A percentile compares a stretch with the other conserved stretches of the same genome.
Conservation (phyloP, 345 rosid species). For the Hevea brasiliensis region DNA sequence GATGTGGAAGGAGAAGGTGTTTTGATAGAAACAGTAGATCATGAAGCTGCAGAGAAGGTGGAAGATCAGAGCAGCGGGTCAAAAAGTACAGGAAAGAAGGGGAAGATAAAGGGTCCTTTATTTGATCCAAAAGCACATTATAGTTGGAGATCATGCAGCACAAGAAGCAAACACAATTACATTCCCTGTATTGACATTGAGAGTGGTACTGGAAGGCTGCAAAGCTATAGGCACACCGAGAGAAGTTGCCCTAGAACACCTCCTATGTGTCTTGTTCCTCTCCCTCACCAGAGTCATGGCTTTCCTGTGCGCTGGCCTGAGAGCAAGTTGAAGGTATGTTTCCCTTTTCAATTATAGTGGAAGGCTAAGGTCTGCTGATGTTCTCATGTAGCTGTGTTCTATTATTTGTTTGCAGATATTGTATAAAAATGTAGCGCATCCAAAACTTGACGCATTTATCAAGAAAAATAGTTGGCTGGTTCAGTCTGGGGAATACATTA, state of each 20-base stretch:
- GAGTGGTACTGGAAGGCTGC: slow-evolving; percentile 58
- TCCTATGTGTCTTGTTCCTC: slow-evolving; percentile 82
- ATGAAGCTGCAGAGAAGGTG: slow-evolving; percentile 43
- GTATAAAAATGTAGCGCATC: slow-evolving; percentile 86
- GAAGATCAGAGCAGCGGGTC: slow-evolving; percentile 44
- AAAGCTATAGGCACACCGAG: slow-evolving; percentile 72
- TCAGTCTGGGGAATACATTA: slow-evolving; percentile 64
- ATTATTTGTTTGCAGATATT: slow-evolving; percentile 51
- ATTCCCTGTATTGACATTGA: slow-evolving; percentile 93
- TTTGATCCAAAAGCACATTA: slow-evolving; percentile 84
- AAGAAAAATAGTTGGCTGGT: slow-evolving; percentile 75
- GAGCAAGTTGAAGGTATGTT: slow-evolving; percentile 68
- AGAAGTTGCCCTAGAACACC: slow-evolving; percentile 78
- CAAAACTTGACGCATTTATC: slow-evolving; percentile 75
- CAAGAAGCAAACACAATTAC: slow-evolving; percentile 90
- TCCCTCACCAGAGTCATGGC: slow-evolving; percentile 73
- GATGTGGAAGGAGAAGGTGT: slow-evolving; percentile 45
- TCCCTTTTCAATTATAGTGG: slow-evolving; percentile 10
- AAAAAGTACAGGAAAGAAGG: slow-evolving; percentile 39
- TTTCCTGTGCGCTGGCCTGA: slow-evolving; percentile 80
- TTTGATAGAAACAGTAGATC: slow-evolving; percentile 43
- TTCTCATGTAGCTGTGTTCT: slow-evolving; percentile 15
- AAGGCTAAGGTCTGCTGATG: slow-evolving; percentile 17
- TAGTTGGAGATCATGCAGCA: slow-evolving; percentile 78
- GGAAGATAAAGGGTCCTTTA: slow-evolving; percentile 74